phyloP scores from a whole-genome alignment of 2,329 filamentous ascomycete genomes.

The Neonectria neomacrospora region DNA sequence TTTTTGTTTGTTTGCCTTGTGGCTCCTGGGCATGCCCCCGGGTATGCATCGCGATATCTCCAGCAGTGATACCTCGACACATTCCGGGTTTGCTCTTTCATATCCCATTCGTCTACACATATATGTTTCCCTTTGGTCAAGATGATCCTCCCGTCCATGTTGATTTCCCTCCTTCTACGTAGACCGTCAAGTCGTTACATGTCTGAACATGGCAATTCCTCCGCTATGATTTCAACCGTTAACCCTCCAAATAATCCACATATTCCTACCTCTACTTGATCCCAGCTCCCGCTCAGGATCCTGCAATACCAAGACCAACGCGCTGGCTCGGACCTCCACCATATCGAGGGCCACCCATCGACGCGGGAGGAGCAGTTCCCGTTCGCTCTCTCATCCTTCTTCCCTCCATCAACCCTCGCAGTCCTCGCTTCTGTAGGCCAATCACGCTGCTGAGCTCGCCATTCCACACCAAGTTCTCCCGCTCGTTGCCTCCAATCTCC shows the following conservation, averaged over 20 bases:
- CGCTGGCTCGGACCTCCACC: slow-evolving; percentile 47
- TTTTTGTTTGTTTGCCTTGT: neutral
- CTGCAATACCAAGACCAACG: slow-evolving; percentile 65
- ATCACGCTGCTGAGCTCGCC: slow-evolving; percentile 89
- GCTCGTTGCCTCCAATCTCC: slow-evolving; percentile 62
- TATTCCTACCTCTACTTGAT: neutral
- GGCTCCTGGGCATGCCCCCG: neutral
- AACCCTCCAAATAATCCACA: neutral
- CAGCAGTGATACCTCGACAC: neutral
- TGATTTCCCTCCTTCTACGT: slow-evolving; percentile 32
- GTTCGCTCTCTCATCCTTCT: slow-evolving; percentile 82
- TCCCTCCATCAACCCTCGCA: slow-evolving; percentile 95
- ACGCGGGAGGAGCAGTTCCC: slow-evolving; percentile 51
- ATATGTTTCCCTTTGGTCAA: slow-evolving; percentile 24
- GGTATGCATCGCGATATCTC: neutral
- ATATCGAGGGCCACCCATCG: slow-evolving; percentile 33
- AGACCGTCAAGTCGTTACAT: slow-evolving; percentile 39
- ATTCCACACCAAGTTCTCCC: slow-evolving; percentile 73
- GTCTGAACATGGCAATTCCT: slow-evolving; percentile 31
- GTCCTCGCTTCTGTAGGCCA: slow-evolving; percentile 90
- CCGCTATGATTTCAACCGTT: slow-evolving; percentile 17
- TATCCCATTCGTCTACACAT: slow-evolving; percentile 27
- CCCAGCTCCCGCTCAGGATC: slow-evolving; percentile 48
- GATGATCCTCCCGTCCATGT: slow-evolving; percentile 10
- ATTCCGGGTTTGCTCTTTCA: slow-evolving; percentile 2